phyloP scores from a whole-genome alignment of 2,329 filamentous ascomycete species.

The Mycosphaerella sp. region DNA sequence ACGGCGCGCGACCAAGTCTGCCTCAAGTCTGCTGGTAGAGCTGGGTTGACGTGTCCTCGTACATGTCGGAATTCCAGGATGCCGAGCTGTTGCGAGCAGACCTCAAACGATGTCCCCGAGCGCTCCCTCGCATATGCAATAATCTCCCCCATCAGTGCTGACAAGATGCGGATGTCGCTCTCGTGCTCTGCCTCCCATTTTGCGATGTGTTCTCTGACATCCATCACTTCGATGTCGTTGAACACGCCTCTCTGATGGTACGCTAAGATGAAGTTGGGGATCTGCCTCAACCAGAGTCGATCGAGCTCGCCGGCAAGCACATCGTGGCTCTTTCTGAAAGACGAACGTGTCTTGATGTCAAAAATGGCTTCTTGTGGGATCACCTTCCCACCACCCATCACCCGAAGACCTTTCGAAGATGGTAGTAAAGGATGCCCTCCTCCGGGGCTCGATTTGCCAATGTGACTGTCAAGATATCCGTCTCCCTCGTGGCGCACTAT shows the following conservation, averaged over 20 bases:
- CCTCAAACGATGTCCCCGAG: not conserved
- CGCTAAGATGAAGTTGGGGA: slow-evolving; percentile 47
- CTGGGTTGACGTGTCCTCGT: not conserved
- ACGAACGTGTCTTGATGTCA: slow-evolving; percentile 48
- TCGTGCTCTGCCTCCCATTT: slow-evolving; percentile 41
- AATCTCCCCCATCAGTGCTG: not conserved
- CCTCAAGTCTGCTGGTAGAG: not conserved
- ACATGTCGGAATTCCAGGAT: not conserved
- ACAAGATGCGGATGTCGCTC: not conserved
- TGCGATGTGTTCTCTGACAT: slow-evolving; percentile 35
- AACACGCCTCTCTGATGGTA: slow-evolving; percentile 44
- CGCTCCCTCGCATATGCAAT: not conserved
- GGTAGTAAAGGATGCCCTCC: not conserved
- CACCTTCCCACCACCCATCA: slow-evolving; percentile 11
- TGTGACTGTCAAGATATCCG: slow-evolving; percentile 42
- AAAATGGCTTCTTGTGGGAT: slow-evolving; percentile 44
- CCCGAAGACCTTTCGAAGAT: slow-evolving; percentile 3
- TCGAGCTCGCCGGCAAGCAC: slow-evolving; percentile 39
- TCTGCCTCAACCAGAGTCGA: slow-evolving; percentile 47
- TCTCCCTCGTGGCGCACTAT: slow-evolving; percentile 54
- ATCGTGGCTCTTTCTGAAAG: slow-evolving; percentile 30
- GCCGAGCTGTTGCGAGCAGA: not conserved
- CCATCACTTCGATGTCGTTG: slow-evolving; percentile 36
- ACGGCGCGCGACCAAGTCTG: not conserved
- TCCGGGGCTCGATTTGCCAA: not conserved